These are phyloP conservation scores for Stereum hirsutum DNA, from an alignment of 1,284 basidiomycete genomes.

Conservation along the genomic window DNA sequence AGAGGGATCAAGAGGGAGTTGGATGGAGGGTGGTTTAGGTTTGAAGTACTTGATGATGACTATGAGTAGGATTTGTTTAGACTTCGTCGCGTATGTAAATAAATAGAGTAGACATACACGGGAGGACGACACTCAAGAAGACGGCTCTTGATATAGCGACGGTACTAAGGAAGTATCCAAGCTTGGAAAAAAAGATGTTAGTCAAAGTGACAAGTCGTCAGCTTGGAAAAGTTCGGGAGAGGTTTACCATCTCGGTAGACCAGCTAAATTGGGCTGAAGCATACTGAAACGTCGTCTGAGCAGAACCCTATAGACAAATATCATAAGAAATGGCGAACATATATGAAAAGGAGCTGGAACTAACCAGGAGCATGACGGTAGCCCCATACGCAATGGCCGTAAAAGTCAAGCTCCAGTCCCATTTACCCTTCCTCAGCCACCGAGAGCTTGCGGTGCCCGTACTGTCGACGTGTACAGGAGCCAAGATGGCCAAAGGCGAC, in stretches of 20 bases:
- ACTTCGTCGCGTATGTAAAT: too few species aligned
- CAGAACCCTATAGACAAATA: constrained; percentile 43
- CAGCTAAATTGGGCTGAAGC: constrained; percentile 58
- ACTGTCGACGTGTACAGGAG: constrained; percentile 31
- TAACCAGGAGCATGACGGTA: constrained; percentile 44
- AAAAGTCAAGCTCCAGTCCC: constrained; percentile 65
- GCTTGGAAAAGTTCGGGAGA: too few species aligned
- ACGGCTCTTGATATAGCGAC: too few species aligned
- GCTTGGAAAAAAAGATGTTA: too few species aligned
- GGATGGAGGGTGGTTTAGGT: constrained; percentile 25
- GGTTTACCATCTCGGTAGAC: constrained; percentile 56
- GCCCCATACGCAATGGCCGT: constrained; percentile 49
- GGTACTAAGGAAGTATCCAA: too few species aligned
- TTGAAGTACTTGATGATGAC: constrained; percentile 49
- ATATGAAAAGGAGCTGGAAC: constrained; percentile 15
- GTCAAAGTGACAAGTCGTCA: too few species aligned
- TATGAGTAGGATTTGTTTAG: too few species aligned
- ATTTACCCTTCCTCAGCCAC: constrained; percentile 20
- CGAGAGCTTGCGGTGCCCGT: constrained; percentile 27
- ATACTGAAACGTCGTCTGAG: constrained; percentile 64
- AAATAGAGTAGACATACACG: too few species aligned
- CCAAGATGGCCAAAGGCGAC: constrained; percentile 55
- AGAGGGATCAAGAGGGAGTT: constrained; percentile 20
- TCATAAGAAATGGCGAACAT: background rate
- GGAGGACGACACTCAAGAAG: too few species aligned